phyloP scores from a whole-genome alignment of 495 filamentous ascomycete genomes.

The Aspergillus olivimuriae region DNA sequence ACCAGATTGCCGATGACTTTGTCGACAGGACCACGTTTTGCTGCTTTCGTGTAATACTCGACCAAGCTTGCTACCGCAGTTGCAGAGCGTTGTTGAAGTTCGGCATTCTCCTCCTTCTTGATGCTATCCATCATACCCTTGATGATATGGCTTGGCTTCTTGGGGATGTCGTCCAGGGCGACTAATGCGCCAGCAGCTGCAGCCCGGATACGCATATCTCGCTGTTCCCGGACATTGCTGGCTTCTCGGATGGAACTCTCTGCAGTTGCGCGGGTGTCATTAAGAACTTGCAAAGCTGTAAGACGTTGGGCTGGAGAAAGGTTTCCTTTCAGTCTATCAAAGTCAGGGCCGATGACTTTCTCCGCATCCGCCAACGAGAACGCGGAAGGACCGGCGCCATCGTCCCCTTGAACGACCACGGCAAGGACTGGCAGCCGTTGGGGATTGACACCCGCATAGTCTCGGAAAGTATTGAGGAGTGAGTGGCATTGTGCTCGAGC shows the following conservation, averaged over 20 bases:
- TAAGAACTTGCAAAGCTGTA: slow-evolving; percentile 65
- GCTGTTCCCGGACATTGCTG: slow-evolving; percentile 65
- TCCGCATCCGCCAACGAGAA: slow-evolving; percentile 86
- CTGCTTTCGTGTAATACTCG: slow-evolving; percentile 69
- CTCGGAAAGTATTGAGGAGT: slow-evolving; percentile 80
- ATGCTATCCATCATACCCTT: slow-evolving; percentile 97
- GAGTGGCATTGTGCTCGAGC: slow-evolving; percentile 86
- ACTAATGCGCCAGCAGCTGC: slow-evolving; percentile 83
- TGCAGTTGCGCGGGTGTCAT: slow-evolving; percentile 64
- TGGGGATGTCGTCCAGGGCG: slow-evolving; percentile 77
- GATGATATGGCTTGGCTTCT: slow-evolving; percentile 84
- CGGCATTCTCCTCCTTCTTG: slow-evolving; percentile 87
- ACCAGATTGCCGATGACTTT: slow-evolving; percentile 91
- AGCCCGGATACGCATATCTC: slow-evolving; percentile 80
- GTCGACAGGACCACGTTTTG: slow-evolving; percentile 74
- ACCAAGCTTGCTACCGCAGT: slow-evolving; percentile 76
- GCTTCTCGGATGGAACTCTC: slow-evolving; percentile 70
- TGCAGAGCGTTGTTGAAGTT: slow-evolving; percentile 84
- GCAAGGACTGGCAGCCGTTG: slow-evolving; percentile 72
- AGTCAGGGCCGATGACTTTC: slow-evolving; percentile 75
- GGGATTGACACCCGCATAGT: slow-evolving; percentile 69
- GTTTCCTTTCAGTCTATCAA: slow-evolving; percentile 75
- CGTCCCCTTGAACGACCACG: slow-evolving; percentile 86
- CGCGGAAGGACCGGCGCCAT: slow-evolving; percentile 80
- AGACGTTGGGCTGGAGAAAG: slow-evolving; percentile 79